Base-by-base conservation (phyloP, 495 filamentous ascomycete genomes). In the Aspergillus baeticus region DNA sequence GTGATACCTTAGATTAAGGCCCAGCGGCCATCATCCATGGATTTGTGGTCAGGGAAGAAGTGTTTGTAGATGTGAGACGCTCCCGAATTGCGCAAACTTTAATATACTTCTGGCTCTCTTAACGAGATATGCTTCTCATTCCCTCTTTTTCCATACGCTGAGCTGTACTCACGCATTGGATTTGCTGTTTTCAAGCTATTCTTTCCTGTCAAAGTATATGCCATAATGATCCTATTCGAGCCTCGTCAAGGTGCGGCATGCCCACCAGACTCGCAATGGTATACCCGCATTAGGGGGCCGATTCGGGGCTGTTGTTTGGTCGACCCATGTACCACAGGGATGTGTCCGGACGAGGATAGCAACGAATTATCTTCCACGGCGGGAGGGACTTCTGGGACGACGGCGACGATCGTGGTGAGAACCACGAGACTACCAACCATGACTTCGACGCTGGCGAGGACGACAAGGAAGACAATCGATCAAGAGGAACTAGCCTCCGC, bases 261-360 rank as follows among this genome's bases (percentile, higher is more conserved):
- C 51, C 26, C 63, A 0, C 51, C 29, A 0, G 43, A 54, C 22
- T 60, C 62, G 26, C 53, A 21, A 17, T 76, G 57, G 58, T 77
- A 76, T 62, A 60, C 67, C 23, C 75, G 74, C 49, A 59, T 46
- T 6, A 53, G 26, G 39, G 67, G 67, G 0, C 20, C 47, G 35
- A 76, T 63, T 50, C 52, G 33, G n/a, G 74, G 73, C 34, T 77
- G 74, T 56, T 77, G 74, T 43, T 71, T 70, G 11, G 65, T 55
- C 15, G 61, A 76, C 51, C 71, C 74, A 15, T 76, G 74, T 49
- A 62, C 54, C 5, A 50, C 48, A 31, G 71, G 70, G 2, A 38
- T 70, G 7, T 77, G 74, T 63, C 63, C 67, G 8, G 71, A 70
- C 34, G 60, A 67, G 13, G 33, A 18, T 10, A 45, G 31, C 17